Base-by-base conservation (phyloP, 495 filamentous ascomycete genomes). In the Entonaema liquescens region DNA sequence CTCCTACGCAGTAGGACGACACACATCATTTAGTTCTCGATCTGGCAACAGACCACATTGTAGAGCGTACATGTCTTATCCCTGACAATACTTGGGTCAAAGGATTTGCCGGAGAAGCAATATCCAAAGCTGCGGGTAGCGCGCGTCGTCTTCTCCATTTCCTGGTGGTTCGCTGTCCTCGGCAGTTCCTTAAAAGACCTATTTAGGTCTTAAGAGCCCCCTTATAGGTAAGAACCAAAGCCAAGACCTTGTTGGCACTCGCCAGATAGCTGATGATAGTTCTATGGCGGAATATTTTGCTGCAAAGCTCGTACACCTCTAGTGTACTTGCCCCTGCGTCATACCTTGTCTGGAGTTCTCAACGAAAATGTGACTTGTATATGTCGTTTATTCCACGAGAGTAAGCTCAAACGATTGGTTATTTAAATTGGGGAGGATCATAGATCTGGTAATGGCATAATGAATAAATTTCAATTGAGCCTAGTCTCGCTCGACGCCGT, bases 21-120 rank as follows among this genome's bases (percentile, higher is more conserved):
- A 15, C 31, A 7, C 29, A 49, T 60, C 33, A 64, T 59, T 56
- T 59, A 21, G 15, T 23, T 47, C 60, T 59, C 50, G 55, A 70
- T 65, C 9, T 47, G 47, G 47, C 35, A 55, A 31, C 54, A 60
- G 42, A 33, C 35, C 54, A 53, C 15, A 6, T n/a, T 36, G 28
- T 57, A 57, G 17, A 65, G 55, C 19, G 31, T 29, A 49, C 56
- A 55, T 28, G 38, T 49, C 40, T 61, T 38, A 12, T 62, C 28
- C 50, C 26, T 17, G 13, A 47, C 49, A 31, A 50, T 23, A 7
- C 33, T 31, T 25, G 25, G 58, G 38, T 62, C 42, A 56, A 57
- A 40, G 7, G 36, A 28, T 31, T 62, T 11, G 53, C 19, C 42
- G 53, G 29, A 50, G 59, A 7, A 49, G 59, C 33, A 29, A 42